phyloP scores from a whole-genome alignment of 768 basidiomycete genomes.

The Leccinum arenicola region DNA sequence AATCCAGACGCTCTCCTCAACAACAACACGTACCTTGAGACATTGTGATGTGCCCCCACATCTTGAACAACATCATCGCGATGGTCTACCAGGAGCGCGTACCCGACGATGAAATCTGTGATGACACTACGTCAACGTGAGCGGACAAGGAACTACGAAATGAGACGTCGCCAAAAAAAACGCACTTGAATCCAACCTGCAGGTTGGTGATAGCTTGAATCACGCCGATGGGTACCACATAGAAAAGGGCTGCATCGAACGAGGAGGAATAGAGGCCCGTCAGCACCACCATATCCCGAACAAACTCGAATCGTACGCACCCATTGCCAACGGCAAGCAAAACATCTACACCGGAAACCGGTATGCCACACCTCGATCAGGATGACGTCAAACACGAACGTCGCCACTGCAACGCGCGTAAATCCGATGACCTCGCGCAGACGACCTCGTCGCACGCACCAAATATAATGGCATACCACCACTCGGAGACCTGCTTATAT shows the following conservation, averaged over 20 bases:
- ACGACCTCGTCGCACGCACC: slow-evolving; percentile 11
- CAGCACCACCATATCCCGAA: too few species aligned
- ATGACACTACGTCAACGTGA: slow-evolving; percentile 44
- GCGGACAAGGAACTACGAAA: neutral
- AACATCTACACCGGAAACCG: slow-evolving; percentile 41
- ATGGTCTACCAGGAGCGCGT: slow-evolving; percentile 61
- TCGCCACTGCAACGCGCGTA: slow-evolving; percentile 25
- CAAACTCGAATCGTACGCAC: slow-evolving; percentile 16
- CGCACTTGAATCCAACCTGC: slow-evolving; percentile 55
- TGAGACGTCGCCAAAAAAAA: neutral
- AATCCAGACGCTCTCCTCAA: too few species aligned
- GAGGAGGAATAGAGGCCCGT: too few species aligned
- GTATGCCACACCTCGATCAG: slow-evolving; percentile 63
- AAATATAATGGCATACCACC: slow-evolving; percentile 48
- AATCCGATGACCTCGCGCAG: neutral
- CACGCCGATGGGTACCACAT: slow-evolving; percentile 72
- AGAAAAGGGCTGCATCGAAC: slow-evolving; percentile 43
- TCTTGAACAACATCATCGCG: slow-evolving; percentile 81
- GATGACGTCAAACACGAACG: slow-evolving; percentile 57
- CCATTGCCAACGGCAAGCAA: slow-evolving; percentile 30
- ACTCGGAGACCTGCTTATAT: slow-evolving; percentile 59
- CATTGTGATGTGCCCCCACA: slow-evolving; percentile 67
- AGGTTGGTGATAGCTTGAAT: slow-evolving; percentile 82
- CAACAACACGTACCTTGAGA: slow-evolving; percentile 30
- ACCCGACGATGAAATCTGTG: slow-evolving; percentile 69